phyloP scores from a whole-genome alignment of 257 asterid genomes.

The Mitragyna speciosa region DNA sequence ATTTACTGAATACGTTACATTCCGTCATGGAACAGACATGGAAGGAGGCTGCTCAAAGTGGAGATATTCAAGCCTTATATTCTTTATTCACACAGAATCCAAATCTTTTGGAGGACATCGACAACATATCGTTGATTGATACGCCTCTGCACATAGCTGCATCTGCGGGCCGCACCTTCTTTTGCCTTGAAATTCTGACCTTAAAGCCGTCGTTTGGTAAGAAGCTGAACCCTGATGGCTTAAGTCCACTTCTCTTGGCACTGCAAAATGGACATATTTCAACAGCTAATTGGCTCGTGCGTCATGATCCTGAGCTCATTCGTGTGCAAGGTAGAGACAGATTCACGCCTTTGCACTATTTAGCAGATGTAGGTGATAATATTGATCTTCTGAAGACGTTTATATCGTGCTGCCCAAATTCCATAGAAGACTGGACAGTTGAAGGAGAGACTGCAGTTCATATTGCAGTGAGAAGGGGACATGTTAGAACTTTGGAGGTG shows the following conservation, averaged over 20 bases:
- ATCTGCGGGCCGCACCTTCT: background rate
- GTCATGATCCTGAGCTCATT: conserved; percentile 3
- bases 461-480: conserved; percentile 12
- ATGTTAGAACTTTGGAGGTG: conserved; percentile 8
- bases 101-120: background rate
- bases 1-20: too few relatives aligned
- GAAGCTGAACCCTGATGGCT: conserved; percentile 10
- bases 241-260: conserved; percentile 19
- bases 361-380: conserved; percentile 6
- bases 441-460: conserved; percentile 16
- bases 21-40: conserved; percentile 2
- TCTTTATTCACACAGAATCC: background rate
- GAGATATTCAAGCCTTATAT: conserved; percentile 8
- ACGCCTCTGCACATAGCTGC: too few relatives aligned
- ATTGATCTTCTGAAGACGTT: conserved; percentile 13
- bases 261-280: background rate
- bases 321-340: conserved; percentile 12
- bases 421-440: conserved; percentile 12
- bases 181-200: conserved; percentile 19
- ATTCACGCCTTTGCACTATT: conserved; percentile 16
- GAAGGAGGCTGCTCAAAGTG: conserved; percentile 3
- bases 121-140: background rate
- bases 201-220: conserved; percentile 14
- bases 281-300: conserved; percentile 12
- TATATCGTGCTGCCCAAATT: conserved; percentile 10